phyloP scores from a whole-genome alignment of 2,329 filamentous ascomycete species.

The Fusarium sambucinum region DNA sequence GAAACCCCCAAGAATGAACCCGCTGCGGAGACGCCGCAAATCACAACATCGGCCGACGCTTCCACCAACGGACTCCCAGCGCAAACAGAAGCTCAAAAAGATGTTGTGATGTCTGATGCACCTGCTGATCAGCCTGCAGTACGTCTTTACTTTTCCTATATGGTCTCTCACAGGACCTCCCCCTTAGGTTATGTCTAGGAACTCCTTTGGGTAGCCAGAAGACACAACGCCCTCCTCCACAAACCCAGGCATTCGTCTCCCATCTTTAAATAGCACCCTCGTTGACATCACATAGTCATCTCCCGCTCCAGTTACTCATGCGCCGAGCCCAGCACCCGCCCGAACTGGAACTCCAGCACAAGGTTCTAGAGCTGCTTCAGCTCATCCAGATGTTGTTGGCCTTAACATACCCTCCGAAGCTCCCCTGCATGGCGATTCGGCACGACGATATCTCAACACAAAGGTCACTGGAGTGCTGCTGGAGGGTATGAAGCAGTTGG shows the following conservation, averaged over 20 bases:
- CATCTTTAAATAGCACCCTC: background rate
- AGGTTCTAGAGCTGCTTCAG: conserved; percentile 68
- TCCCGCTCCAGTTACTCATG: conserved; percentile 53
- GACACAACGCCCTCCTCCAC: background rate
- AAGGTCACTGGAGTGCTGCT: conserved; percentile 76
- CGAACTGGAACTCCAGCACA: conserved; percentile 64
- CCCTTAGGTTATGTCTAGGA: background rate
- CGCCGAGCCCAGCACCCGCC: conserved; percentile 58
- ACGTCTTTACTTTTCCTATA: conserved; percentile 19
- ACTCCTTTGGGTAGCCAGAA: too few species aligned
- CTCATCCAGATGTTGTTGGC: conserved; percentile 64
- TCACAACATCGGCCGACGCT: conserved; percentile 40
- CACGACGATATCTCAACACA: conserved; percentile 77
- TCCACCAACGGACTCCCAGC: conserved; percentile 34
- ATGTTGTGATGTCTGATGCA: conserved; percentile 60
- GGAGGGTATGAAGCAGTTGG: conserved; percentile 80
- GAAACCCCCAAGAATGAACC: conserved; percentile 42
- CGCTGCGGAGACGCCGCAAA: conserved; percentile 36
- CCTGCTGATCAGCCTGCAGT: conserved; percentile 57
- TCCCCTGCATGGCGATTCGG: conserved; percentile 74
- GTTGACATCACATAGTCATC: conserved; percentile 51
- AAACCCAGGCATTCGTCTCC: conserved; percentile 2
- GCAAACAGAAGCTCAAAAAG: conserved; percentile 49
- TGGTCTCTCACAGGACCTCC: background rate
- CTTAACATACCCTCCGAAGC: conserved; percentile 70